Evolutionary conservation across 768 basidiomycete species (phyloP), one percentile per base, ranked within the genome.

Genomic region (Lentinula sp.): DNA sequence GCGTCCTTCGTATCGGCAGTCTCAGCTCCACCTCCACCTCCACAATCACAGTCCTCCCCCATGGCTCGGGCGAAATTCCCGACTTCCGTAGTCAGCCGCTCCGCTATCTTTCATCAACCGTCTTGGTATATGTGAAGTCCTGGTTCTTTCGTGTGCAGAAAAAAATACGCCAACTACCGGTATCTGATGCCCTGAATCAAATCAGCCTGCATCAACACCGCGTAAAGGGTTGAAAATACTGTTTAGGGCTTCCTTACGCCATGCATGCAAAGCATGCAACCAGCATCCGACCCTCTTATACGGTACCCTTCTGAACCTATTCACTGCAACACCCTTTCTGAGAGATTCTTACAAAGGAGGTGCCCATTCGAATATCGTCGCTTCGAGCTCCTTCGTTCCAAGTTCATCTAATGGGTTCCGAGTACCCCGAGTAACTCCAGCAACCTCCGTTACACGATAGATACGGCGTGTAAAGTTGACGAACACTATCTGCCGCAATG

Each of bases 371-470:
- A 83, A 83, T 7, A 76, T 69, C 0, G 81, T 83, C 62, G 81
- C 76, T 60, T 72, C 77, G 60, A 82, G 70, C 13, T 68, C 69
- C 2, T 58, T 39, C 28, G 63, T 62, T 9, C 67, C 62, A 49
- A 79, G 78, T 18, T 71, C 76, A 16, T 64, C 56, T 33, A 77
- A 73, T 0, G 82, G 81, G 54, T 81, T 73, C 16, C 79, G 73
- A 2, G 81, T 82, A 43, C 76, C 77, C 78, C 80, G 82, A 8
- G 81, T 83, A 18, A 84, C 81, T 28, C 82, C 82, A 39, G 82
- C 82, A 15, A 81, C 77, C 64, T 84, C 81, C 12, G 81, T 81
- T 56, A 84, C 77, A 64, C 75, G 78, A 74, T 74, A 81, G 10
- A 84, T 78, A 39, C 82, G 75, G 39, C 79, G 75, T 0, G 77